These are phyloP conservation scores for Mallotus japonicus DNA, from an alignment of 441 rosid genomes.

Conservation along the genomic window DNA sequence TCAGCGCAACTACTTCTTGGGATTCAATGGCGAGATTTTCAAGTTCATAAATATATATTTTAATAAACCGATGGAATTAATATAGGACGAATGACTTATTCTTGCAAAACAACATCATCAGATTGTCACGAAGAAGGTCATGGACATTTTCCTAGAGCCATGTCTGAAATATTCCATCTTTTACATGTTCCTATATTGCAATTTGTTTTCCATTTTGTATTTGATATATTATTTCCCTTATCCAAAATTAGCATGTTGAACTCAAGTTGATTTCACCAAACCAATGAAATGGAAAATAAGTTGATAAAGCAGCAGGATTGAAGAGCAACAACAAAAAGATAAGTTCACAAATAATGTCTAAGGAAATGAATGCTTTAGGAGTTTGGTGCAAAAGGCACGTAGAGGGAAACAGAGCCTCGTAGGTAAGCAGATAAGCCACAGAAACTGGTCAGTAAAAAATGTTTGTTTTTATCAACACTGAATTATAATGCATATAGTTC, in stretches of 20 bases:
- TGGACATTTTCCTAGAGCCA: not conserved
- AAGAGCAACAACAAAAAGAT: not conserved
- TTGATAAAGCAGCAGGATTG: not conserved
- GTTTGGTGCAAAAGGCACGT: not conserved
- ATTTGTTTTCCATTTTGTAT: not conserved
- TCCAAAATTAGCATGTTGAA: not conserved
- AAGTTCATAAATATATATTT: conserved; percentile 1
- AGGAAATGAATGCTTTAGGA: not conserved
- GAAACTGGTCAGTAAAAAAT: not conserved
- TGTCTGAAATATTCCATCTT: not conserved
- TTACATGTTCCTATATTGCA: not conserved
- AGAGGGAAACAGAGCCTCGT: not conserved
- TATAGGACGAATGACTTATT: not conserved
- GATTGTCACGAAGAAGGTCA: not conserved
- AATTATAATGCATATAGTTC: not conserved
- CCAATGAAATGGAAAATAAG: not conserved
- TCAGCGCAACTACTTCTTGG: not conserved
- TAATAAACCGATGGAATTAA: conserved; percentile 1
- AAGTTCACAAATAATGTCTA: too few species aligned
- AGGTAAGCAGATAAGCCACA: not conserved
- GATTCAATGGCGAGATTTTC: not conserved
- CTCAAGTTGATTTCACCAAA: not conserved
- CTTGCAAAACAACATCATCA: not conserved
- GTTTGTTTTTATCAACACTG: not conserved
- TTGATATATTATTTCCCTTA: not conserved